A percentile compares a stretch with the other conserved stretches of the same genome.
phyloP scores from a whole-genome alignment of 345 rosid genomes.

The Euclidium syriacum region DNA sequence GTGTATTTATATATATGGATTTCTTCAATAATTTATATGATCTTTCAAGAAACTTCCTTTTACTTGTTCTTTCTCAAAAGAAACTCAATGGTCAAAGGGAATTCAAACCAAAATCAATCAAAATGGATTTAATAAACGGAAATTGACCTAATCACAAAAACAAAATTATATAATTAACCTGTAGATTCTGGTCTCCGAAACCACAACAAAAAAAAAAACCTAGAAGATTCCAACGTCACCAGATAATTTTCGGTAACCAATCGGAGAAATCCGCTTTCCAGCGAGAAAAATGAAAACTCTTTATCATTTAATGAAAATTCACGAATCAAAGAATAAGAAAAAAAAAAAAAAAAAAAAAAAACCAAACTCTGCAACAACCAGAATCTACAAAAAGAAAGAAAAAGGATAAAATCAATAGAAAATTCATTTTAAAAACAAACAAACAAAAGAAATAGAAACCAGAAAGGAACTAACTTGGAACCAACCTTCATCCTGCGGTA shows the following conservation, averaged over 20 bases:
- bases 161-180: not conserved
- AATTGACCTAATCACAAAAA: not conserved
- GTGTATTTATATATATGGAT: not conserved
- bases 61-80: not conserved
- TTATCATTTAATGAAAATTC: not conserved
- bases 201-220: not conserved
- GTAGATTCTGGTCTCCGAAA: not conserved
- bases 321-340: not conserved
- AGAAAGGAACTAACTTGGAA: slow-evolving; percentile 8
- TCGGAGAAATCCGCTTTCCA: not conserved
- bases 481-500: slow-evolving; percentile 58
- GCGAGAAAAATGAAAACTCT: not conserved
- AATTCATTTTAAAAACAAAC: too few species aligned
- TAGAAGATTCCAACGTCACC: not conserved
- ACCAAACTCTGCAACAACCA: slow-evolving; percentile 3
- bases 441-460: not conserved
- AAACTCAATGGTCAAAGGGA: not conserved
- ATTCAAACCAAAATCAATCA: not conserved
- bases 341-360: not conserved
- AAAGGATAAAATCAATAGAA: not conserved
- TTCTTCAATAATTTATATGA: not conserved
- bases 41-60: not conserved
- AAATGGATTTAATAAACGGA: not conserved
- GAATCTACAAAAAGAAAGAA: not conserved
- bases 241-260: not conserved